Percentiles rank a stretch among this genome's conserved stretches.
Evolutionary conservation across 345 rosid species (phyloP).

Genomic region (Passiflora organensis): DNA sequence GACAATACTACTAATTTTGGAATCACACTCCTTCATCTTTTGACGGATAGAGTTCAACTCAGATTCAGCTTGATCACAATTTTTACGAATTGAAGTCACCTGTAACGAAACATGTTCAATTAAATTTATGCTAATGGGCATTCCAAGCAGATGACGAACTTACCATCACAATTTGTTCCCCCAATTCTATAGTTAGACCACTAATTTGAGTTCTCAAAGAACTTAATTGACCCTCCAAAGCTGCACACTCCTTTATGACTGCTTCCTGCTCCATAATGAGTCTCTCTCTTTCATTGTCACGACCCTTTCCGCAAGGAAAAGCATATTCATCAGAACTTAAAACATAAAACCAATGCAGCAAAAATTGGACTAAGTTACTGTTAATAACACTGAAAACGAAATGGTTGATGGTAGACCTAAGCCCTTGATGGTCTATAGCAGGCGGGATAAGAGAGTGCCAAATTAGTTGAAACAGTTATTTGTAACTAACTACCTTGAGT

Average conservation of each 20-base stretch:
- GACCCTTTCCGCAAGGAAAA: conserved; percentile 41
- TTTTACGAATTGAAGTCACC: conserved; percentile 52
- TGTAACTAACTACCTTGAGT: no score
- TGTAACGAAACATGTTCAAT: conserved; percentile 30
- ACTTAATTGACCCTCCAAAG: conserved; percentile 72
- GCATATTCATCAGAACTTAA: neutral
- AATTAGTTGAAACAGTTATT: no score
- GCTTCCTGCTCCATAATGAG: conserved; percentile 87
- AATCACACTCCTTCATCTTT: conserved; percentile 91
- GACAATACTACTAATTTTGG: conserved; percentile 63
- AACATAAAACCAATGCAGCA: neutral
- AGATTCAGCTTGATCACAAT: conserved; percentile 56
- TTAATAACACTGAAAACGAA: no score
- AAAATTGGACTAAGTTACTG: neutral
- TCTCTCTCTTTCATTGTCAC: conserved; percentile 71
- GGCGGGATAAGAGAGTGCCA: no score
- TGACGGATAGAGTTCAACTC: conserved; percentile 60
- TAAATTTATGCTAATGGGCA: conserved; percentile 3
- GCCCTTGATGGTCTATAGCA: no score
- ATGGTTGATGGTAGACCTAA: no score
- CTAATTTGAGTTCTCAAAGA: conserved; percentile 53
- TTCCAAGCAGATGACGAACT: conserved; percentile 12
- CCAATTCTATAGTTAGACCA: conserved; percentile 58
- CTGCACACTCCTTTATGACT: conserved; percentile 49
- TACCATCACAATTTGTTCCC: conserved; percentile 69